These are phyloP conservation scores for Xanthoceras sorbifolium DNA, from an alignment of 345 rosid species.

Conservation along the genomic window DNA sequence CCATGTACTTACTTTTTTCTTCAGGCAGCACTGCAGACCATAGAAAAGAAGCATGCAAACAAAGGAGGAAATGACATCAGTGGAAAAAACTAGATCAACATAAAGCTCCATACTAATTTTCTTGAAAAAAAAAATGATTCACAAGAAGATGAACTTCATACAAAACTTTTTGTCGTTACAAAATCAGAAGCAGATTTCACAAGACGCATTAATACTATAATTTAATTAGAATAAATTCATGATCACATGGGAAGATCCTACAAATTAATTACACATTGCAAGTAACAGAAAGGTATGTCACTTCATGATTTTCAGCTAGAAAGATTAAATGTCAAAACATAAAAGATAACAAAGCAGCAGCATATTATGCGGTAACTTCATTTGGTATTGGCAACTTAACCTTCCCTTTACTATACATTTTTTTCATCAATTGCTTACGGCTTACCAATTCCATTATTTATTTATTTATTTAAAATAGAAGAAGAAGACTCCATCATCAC, in stretches of 20 bases:
- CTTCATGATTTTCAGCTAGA: background rate
- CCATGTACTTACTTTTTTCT: constrained; percentile 76
- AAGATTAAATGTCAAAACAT: background rate
- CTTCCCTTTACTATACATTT: background rate
- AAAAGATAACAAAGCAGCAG: background rate
- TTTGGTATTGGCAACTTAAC: background rate
- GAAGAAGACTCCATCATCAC: background rate
- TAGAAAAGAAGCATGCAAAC: constrained; percentile 39
- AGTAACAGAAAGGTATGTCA: no score
- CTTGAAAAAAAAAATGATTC: constrained; percentile 1
- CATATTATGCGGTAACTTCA: background rate
- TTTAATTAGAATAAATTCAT: background rate
- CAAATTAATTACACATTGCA: background rate
- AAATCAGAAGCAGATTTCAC: background rate
- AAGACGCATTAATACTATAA: background rate
- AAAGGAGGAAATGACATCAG: constrained; percentile 33
- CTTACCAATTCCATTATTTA: background rate
- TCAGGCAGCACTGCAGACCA: constrained; percentile 81
- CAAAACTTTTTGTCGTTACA: background rate
- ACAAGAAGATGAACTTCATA: background rate
- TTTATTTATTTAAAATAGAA: background rate
- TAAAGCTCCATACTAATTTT: background rate
- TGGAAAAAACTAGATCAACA: constrained; percentile 7
- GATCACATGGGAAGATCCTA: background rate
- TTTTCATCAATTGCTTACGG: background rate